These are phyloP conservation scores for Trebouxiophyceae sp. DNA, from an alignment of 163 green algal species.

Conservation along the genomic window DNA sequence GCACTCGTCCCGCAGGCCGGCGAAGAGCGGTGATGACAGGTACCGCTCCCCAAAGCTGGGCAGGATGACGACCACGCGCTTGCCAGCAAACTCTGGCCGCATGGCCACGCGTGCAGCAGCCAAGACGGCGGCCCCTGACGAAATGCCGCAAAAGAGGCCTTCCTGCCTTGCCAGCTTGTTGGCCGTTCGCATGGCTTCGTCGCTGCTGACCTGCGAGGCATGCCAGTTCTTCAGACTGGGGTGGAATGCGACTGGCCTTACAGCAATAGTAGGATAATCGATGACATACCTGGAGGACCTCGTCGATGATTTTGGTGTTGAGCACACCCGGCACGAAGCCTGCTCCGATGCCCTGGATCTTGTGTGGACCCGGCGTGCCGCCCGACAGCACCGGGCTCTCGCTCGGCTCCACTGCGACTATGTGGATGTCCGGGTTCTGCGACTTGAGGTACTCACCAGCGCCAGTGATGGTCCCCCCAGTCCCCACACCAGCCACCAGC, in stretches of 20 bases:
- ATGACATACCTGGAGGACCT: constrained; percentile 73
- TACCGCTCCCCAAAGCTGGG: constrained; percentile 73
- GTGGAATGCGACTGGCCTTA: no score
- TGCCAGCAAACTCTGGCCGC: constrained; percentile 59
- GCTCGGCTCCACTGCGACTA: constrained; percentile 78
- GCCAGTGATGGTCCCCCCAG: constrained; percentile 79
- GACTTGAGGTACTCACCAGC: constrained; percentile 65
- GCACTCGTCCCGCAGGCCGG: constrained; percentile 59
- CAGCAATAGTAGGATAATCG: no score
- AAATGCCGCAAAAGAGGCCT: constrained; percentile 55
- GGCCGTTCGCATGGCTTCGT: constrained; percentile 44
- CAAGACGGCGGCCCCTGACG: constrained; percentile 40
- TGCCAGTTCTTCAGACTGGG: no score
- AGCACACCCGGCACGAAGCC: constrained; percentile 92
- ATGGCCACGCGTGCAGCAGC: constrained; percentile 30
- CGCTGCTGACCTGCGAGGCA: constrained; percentile 33
- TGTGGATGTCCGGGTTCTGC: constrained; percentile 53
- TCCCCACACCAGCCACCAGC: constrained; percentile 71
- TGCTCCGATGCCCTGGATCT: constrained; percentile 89
- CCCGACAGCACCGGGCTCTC: constrained; percentile 59
- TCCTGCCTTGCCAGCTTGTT: constrained; percentile 39
- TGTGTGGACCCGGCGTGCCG: constrained; percentile 39
- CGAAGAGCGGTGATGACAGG: constrained; percentile 75
- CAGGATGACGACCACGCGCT: constrained; percentile 71
- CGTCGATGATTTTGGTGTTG: constrained; percentile 81